Evolutionary conservation across 148 eudicot genomes (phyloP), one percentile per base, ranked within the genome.

Genomic region (Fallopia convolvulus): DNA sequence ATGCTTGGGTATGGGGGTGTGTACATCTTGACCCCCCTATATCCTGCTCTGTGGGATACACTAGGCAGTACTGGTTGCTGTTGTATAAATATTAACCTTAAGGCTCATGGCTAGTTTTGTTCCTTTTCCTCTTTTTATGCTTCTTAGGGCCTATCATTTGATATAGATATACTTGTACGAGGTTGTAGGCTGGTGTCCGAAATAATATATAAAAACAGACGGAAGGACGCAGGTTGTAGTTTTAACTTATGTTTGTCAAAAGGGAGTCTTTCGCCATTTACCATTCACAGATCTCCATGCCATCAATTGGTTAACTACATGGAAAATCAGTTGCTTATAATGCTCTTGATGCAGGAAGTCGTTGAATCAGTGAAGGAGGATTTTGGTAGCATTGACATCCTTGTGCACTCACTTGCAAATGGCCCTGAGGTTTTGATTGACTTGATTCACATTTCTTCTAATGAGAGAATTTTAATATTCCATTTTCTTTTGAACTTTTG

Each of bases 351-450:
- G 76, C 83, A 92, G 98, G 98, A 93, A 87, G 91, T 82, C 85
- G 97, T 88, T 74, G 94, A 93, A 79, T 80, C 89, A 65, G 97
- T 93, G 42, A 91, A 91, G 71, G 81, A 88, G 79, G 98, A 93
- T 83, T 91, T 91, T 85, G 98, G 98, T 33, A 93, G 88, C 89
- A 93, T 93, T 78, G 98, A 93, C 81, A 88, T 93, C 81, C 97
- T 93, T 77, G 98, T 93, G 80, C 98, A 93, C 80, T 93, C 98
- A 32, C 98, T 93, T 79, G 98, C 98, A 75, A 93, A 93, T 87
- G 98, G 94, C 74, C 98, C 98, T 17, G 98, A 95, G 99, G 99
- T 91, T 76, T 77, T 46, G 12, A 65, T 14, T 65, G 40, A 65
- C 65, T 75, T 53, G 30, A 77, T 21, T 26, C 30, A 47, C 77